These are phyloP conservation scores for Trichoderma pleuroti DNA, from an alignment of 2,329 filamentous ascomycete genomes.

Conservation along the genomic window DNA sequence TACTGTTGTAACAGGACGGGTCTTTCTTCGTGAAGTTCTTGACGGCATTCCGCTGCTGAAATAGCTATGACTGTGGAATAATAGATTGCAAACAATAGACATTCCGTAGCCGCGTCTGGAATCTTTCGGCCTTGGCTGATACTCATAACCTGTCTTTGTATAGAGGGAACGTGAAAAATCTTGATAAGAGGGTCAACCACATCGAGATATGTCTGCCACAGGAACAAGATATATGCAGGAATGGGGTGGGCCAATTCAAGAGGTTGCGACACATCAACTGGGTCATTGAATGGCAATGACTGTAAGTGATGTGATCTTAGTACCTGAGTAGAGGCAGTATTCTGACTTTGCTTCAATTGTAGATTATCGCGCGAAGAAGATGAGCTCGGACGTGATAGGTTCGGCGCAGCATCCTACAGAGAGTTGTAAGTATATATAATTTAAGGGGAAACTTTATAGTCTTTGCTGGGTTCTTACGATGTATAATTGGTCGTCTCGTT, in stretches of 20 bases:
- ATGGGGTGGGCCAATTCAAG: conserved; percentile 4
- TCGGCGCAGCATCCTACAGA: background rate
- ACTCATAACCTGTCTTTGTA: conserved; percentile 8
- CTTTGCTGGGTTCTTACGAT: background rate
- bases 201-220: conserved; percentile 21
- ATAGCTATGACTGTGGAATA: conserved; percentile 17
- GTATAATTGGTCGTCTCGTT: background rate
- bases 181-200: conserved; percentile 21
- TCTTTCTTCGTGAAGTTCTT: conserved; percentile 9
- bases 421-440: background rate
- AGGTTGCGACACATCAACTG: background rate
- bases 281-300: background rate
- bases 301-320: background rate
- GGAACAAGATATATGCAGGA: background rate
- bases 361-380: background rate
- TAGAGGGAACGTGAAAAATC: conserved; percentile 19
- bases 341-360: background rate
- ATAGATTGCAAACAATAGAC: conserved; percentile 21
- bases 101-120: conserved; percentile 13
- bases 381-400: background rate
- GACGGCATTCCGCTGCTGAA: conserved; percentile 7
- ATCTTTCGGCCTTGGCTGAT: background rate
- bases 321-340: background rate
- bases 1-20: conserved; percentile 9
- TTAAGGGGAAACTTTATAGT: background rate